phyloP scores from a whole-genome alignment of 2,329 filamentous ascomycete species.

The Furcasterigmium furcatum region DNA sequence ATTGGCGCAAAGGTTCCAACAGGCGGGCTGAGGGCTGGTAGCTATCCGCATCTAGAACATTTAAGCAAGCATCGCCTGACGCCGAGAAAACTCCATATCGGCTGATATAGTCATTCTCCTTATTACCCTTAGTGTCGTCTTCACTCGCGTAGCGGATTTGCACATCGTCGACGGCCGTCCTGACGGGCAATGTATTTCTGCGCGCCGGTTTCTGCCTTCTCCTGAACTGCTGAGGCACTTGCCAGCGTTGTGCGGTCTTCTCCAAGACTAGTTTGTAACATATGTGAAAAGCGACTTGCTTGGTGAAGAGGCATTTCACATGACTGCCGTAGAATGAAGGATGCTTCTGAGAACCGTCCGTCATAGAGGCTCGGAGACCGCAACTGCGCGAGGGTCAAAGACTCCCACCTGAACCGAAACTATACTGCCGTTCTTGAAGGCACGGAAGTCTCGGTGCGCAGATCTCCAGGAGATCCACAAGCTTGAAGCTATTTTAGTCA shows the following conservation, averaged over 20 bases:
- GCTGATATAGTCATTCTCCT: too few species aligned
- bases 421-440: not conserved
- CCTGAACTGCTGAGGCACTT: not conserved
- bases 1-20: too few species aligned
- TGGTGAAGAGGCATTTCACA: not conserved
- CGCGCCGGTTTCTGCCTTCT: not conserved
- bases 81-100: too few species aligned
- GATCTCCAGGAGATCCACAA: too few species aligned
- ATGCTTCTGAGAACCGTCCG: not conserved
- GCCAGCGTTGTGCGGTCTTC: not conserved
- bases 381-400: not conserved
- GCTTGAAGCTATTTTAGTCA: too few species aligned
- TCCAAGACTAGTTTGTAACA: not conserved
- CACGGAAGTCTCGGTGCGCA: too few species aligned
- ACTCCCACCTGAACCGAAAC: not conserved
- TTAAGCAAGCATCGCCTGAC: too few species aligned
- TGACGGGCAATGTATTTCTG: not conserved
- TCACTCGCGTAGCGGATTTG: too few species aligned
- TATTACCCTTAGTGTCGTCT: too few species aligned
- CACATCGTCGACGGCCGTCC: too few species aligned
- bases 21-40: too few species aligned
- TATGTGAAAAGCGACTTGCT: not conserved
- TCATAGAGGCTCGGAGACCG: not conserved
- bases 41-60: too few species aligned
- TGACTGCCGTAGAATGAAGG: not conserved